Percentiles rank a stretch among this genome's conserved stretches.
Evolutionary conservation across 2,329 filamentous ascomycete genomes (phyloP).

Genomic region (Bipolaris victoriae): DNA sequence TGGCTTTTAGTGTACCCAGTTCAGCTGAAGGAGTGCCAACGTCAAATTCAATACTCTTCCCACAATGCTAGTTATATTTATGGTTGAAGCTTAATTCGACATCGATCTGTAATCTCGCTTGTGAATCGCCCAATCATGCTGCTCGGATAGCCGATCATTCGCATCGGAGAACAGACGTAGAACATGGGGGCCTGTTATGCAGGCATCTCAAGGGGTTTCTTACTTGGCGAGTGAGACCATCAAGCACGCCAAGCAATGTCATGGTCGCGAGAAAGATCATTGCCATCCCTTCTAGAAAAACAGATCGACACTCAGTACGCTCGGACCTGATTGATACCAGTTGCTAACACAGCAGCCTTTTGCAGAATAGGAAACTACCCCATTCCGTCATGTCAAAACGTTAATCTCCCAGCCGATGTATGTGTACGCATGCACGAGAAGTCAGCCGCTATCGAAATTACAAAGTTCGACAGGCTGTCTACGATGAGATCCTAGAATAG

Average conservation of each 20-base stretch:
- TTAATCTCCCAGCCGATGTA: no score
- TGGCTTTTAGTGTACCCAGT: neutral
- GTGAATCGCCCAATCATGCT: neutral
- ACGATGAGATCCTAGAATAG: neutral
- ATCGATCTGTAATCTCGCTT: slow-evolving; percentile 1
- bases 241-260: no score
- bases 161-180: slow-evolving; percentile 1
- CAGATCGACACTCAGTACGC: no score
- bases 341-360: no score
- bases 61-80: neutral
- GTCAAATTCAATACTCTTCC: neutral
- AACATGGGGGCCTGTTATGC: no score
- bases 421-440: neutral
- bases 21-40: neutral
- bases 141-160: neutral
- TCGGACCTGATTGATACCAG: no score
- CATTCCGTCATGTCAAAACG: no score
- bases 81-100: slow-evolving; percentile 6
- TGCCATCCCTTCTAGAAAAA: no score
- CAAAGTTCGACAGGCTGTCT: slow-evolving; percentile 3
- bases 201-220: no score
- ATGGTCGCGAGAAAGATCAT: no score
- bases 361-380: no score
- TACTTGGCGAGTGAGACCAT: no score
- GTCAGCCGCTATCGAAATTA: neutral